Conservation (phyloP, 164 flowering plant species). For the Nymphaea colorata region DNA sequence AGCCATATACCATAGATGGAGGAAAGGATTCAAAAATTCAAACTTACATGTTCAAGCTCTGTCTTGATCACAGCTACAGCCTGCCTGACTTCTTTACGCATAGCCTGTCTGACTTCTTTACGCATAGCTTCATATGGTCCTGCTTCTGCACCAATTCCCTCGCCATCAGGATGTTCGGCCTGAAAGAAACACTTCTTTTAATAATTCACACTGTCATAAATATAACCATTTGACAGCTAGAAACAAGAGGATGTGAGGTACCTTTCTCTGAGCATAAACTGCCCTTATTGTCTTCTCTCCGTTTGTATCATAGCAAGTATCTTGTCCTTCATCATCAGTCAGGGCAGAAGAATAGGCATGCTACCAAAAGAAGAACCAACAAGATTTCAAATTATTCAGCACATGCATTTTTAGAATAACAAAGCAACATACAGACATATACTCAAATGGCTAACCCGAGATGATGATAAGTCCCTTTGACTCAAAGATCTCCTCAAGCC, state of each 20-base stretch:
- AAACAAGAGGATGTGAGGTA: conserved; percentile 1
- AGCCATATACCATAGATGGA: background rate
- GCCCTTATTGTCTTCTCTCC: conserved; percentile 60
- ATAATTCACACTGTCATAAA: background rate
- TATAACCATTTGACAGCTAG: background rate
- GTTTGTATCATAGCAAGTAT: conserved; percentile 24
- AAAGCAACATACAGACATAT: background rate
- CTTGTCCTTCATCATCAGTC: conserved; percentile 81
- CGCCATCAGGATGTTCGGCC: conserved; percentile 55
- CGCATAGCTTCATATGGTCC: conserved; percentile 61
- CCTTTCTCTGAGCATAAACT: conserved; percentile 65
- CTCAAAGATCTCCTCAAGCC: conserved; percentile 48
- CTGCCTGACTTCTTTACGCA: conserved; percentile 71
- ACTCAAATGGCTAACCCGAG: conserved; percentile 51
- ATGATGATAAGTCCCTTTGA: conserved; percentile 47
- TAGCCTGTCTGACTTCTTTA: conserved; percentile 70
- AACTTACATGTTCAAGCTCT: conserved; percentile 54
- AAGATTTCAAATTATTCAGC: background rate
- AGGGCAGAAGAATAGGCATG: conserved; percentile 84
- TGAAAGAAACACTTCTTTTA: conserved; percentile 6
- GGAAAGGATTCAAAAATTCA: background rate
- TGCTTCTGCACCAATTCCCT: conserved; percentile 19
- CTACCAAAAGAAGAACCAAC: background rate
- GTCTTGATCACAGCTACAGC: conserved; percentile 69
- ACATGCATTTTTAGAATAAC: background rate